Evolutionary conservation across 176 grass and related monocot species (phyloP).

Genomic region (Avena insularis): DNA sequence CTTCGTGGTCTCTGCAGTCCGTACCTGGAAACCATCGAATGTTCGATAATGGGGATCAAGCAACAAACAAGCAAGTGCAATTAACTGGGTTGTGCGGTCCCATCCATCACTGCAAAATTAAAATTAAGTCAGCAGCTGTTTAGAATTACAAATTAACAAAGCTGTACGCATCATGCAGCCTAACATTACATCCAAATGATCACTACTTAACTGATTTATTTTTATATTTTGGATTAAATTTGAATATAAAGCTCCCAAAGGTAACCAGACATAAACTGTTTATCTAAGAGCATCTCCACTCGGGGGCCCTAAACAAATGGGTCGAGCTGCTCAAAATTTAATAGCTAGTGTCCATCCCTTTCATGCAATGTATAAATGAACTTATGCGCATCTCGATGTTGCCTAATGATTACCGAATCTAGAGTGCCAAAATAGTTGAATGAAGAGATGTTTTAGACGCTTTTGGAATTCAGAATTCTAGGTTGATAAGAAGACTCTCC

Average conservation of each 20-base stretch:
- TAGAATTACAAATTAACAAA: conserved; percentile 35
- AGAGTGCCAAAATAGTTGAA: conserved; percentile 2
- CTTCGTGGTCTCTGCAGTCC: neutral
- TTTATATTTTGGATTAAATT: neutral
- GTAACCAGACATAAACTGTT: conserved; percentile 1
- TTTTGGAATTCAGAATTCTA: neutral
- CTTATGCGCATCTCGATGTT: neutral
- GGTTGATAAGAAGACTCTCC: neutral
- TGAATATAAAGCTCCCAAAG: neutral
- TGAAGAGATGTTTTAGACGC: neutral
- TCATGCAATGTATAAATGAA: conserved; percentile 23
- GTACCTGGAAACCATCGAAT: conserved; percentile 97
- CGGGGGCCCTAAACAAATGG: neutral
- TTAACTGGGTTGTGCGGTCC: conserved; percentile 96
- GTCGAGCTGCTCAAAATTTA: neutral
- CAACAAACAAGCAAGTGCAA: conserved; percentile 85
- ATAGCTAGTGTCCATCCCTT: conserved; percentile 7
- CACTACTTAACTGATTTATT: conserved; percentile 21
- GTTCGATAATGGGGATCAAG: conserved; percentile 97
- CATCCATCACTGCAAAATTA: conserved; percentile 82
- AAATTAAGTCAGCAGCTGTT: conserved; percentile 14
- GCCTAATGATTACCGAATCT: conserved; percentile 10
- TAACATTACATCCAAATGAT: conserved; percentile 17
- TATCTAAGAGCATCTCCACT: too few relatives aligned
- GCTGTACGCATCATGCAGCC: conserved; percentile 32